Conservation (phyloP, 2,329 filamentous ascomycete genomes). For the Xylaria sp. region DNA sequence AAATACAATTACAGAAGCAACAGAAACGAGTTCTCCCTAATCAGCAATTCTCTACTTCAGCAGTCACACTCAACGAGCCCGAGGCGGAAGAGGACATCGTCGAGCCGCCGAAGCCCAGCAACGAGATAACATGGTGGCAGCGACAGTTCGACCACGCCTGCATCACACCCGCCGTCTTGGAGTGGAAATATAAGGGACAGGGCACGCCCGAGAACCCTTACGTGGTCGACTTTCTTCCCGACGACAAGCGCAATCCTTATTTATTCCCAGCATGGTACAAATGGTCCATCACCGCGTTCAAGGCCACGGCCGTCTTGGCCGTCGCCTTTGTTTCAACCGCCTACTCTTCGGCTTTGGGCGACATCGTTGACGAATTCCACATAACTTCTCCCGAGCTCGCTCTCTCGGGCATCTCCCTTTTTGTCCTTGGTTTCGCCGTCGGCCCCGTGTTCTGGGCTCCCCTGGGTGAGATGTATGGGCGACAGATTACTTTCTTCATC, state of each 20-base stretch:
- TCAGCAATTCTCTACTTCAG: constrained; percentile 26
- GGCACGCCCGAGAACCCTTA: constrained; percentile 73
- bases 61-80: constrained; percentile 30
- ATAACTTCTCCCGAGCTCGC: constrained; percentile 52
- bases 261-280: constrained; percentile 56
- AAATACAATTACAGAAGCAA: background rate
- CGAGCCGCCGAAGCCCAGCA: constrained; percentile 47
- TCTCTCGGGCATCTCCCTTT: constrained; percentile 60
- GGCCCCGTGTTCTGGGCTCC: constrained; percentile 69
- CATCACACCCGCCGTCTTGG: constrained; percentile 61
- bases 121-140: constrained; percentile 52
- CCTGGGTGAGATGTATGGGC: constrained; percentile 65
- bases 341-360: constrained; percentile 62
- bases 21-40: constrained; percentile 20
- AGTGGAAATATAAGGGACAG: constrained; percentile 61
- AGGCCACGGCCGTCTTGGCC: constrained; percentile 70
- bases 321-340: constrained; percentile 74
- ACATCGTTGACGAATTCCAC: constrained; percentile 61
- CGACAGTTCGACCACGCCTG: constrained; percentile 63
- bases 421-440: constrained; percentile 60
- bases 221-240: constrained; percentile 69
- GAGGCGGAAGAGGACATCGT: constrained; percentile 39
- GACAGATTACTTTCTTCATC: constrained; percentile 60
- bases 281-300: constrained; percentile 68
- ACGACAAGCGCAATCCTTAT: constrained; percentile 72